These are phyloP conservation scores for Aspergillus flavus DNA, from an alignment of 2,329 filamentous ascomycete genomes.

Conservation along the genomic window DNA sequence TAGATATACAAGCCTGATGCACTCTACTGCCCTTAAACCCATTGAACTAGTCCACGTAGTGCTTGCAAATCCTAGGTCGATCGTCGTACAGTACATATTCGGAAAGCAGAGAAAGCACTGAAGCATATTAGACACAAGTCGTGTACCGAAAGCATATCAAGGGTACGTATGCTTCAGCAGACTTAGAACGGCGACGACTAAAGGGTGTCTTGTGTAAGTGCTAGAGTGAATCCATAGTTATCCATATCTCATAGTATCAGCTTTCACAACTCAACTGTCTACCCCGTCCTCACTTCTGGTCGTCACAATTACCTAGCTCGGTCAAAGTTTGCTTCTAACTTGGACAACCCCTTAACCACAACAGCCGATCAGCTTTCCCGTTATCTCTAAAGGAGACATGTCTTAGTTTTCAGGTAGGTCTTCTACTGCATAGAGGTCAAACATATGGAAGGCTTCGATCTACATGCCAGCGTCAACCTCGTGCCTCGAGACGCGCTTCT, in stretches of 20 bases:
- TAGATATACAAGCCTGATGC: neutral
- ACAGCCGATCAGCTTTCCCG: neutral
- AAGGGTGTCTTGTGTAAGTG: neutral
- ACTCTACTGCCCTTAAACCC: neutral
- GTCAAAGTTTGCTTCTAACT: neutral
- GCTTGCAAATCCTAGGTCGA: neutral
- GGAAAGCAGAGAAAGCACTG: neutral
- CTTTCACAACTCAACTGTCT: too few relatives aligned
- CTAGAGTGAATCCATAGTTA: neutral
- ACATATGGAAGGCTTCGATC: neutral
- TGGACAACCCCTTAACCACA: neutral
- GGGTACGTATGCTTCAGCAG: neutral
- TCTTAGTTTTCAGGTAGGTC: neutral
- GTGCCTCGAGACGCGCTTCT: neutral
- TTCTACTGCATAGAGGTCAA: neutral
- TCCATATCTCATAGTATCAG: neutral
- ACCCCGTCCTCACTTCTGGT: neutral
- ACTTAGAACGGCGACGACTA: neutral
- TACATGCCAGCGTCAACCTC: neutral
- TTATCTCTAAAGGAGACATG: neutral
- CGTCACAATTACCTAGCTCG: neutral
- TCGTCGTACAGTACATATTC: neutral
- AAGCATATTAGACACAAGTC: neutral
- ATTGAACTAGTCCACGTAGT: neutral
- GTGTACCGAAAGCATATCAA: neutral